A percentile compares a stretch with the other conserved stretches of the same genome.
Evolutionary conservation across 495 filamentous ascomycete genomes (phyloP).

Genomic region (Penicillium malachiteum): DNA sequence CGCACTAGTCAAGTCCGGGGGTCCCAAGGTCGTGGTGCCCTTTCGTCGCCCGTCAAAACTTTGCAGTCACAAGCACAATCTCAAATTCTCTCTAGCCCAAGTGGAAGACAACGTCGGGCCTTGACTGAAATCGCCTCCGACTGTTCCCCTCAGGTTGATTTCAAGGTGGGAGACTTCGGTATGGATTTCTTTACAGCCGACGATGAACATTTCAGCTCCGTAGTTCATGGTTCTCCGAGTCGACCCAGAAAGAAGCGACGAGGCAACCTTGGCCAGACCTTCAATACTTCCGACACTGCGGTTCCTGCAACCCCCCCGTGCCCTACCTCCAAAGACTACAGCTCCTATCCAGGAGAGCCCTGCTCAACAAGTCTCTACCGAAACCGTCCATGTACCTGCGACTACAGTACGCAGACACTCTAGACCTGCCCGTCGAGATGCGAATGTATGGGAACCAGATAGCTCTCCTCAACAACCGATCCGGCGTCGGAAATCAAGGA

Average conservation of each 20-base stretch:
- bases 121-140: slow-evolving; percentile 50
- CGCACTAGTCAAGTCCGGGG: slow-evolving; percentile 26
- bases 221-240: slow-evolving; percentile 35
- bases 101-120: slow-evolving; percentile 41
- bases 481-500: slow-evolving; percentile 26
- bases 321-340: slow-evolving; percentile 18
- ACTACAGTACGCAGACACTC: slow-evolving; percentile 16
- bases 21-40: slow-evolving; percentile 15
- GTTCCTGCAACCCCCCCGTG: slow-evolving; percentile 33
- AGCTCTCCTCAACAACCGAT: slow-evolving; percentile 31
- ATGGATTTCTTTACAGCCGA: slow-evolving; percentile 44
- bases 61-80: slow-evolving; percentile 24
- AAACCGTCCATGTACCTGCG: slow-evolving; percentile 12
- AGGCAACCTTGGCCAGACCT: slow-evolving; percentile 28
- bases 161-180: slow-evolving; percentile 36
- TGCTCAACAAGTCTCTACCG: slow-evolving; percentile 1
- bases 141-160: slow-evolving; percentile 37
- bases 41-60: slow-evolving; percentile 34
- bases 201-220: slow-evolving; percentile 41
- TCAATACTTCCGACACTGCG: slow-evolving; percentile 34
- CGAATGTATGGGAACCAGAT: slow-evolving; percentile 41
- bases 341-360: slow-evolving; percentile 13
- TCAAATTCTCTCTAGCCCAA: slow-evolving; percentile 40
- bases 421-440: slow-evolving; percentile 27
- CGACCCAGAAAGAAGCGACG: slow-evolving; percentile 41